Percentiles rank a stretch among this genome's conserved stretches.
phyloP scores from a whole-genome alignment of 306 rosid genomes.

The Pueraria montana region DNA sequence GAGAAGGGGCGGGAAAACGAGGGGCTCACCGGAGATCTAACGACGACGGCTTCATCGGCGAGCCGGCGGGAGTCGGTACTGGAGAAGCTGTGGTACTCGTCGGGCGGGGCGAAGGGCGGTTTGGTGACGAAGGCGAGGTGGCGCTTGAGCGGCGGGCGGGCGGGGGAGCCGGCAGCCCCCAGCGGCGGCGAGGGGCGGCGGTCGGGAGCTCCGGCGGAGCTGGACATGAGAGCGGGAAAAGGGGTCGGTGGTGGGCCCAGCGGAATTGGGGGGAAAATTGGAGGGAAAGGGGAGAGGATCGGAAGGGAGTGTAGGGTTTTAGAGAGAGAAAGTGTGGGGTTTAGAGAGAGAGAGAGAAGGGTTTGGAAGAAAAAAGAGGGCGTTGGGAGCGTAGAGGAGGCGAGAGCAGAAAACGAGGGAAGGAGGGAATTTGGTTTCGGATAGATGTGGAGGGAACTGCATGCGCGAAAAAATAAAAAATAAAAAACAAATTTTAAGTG shows the following conservation, averaged over 20 bases:
- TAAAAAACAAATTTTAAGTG: not conserved
- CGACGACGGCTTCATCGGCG: slow-evolving; percentile 76
- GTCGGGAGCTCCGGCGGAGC: slow-evolving; percentile 72
- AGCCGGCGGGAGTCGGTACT: slow-evolving; percentile 49
- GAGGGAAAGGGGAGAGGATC: slow-evolving; percentile 3
- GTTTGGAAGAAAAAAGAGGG: slow-evolving; percentile 46
- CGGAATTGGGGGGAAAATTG: slow-evolving; percentile 13
- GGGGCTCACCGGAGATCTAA: slow-evolving; percentile 82
- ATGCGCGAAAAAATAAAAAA: slow-evolving; percentile 29
- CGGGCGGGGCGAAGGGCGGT: slow-evolving; percentile 80
- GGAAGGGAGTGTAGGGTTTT: slow-evolving; percentile 45
- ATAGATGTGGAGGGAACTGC: slow-evolving; percentile 98
- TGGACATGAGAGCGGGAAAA: slow-evolving; percentile 63
- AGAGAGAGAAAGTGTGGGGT: slow-evolving; percentile 58
- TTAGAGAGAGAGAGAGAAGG: slow-evolving; percentile 35
- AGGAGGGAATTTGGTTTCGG: slow-evolving; percentile 99
- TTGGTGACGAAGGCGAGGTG: slow-evolving; percentile 78
- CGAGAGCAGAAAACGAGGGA: slow-evolving; percentile 95
- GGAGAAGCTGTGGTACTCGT: slow-evolving; percentile 78
- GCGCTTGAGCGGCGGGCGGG: slow-evolving; percentile 78
- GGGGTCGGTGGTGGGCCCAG: not conserved
- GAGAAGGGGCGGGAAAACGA: not conserved
- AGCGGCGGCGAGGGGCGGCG: slow-evolving; percentile 53
- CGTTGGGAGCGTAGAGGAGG: slow-evolving; percentile 48
- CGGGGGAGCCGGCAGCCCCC: slow-evolving; percentile 42